These are phyloP conservation scores for Spongospora subterranea DNA, from an alignment of 208 protist species.

Conservation along the genomic window DNA sequence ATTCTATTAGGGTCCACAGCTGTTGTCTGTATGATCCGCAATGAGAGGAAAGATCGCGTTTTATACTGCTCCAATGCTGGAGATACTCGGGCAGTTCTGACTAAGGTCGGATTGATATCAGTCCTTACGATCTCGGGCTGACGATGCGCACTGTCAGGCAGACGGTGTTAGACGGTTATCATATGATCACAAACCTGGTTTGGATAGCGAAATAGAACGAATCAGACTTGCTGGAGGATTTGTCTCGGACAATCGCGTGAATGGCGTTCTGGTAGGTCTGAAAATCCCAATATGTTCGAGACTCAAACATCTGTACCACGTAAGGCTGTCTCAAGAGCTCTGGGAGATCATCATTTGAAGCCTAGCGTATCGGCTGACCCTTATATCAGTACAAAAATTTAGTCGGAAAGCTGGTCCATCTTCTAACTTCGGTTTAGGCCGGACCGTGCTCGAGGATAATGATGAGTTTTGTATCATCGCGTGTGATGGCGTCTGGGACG, in stretches of 20 bases:
- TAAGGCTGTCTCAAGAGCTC: constrained; percentile 13
- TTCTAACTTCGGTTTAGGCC: constrained; percentile 10
- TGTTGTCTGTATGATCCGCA: neutral
- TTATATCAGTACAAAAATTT: constrained; percentile 19
- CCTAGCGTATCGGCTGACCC: neutral
- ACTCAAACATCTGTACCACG: no score
- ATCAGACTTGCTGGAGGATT: constrained; percentile 3
- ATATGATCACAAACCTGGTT: constrained; percentile 3
- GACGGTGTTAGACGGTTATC: no score
- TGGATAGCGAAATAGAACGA: neutral
- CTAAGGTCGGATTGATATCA: no score
- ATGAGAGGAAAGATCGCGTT: neutral
- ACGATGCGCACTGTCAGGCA: no score
- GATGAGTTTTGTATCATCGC: neutral
- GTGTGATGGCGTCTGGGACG: constrained; percentile 53
- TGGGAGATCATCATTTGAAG: constrained; percentile 37
- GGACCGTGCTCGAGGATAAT: neutral
- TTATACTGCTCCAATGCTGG: constrained; percentile 30
- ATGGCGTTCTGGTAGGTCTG: constrained; percentile 8
- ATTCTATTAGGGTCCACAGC: neutral
- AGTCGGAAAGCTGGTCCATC: neutral
- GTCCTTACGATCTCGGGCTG: no score
- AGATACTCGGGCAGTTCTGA: constrained; percentile 6
- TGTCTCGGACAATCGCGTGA: neutral
- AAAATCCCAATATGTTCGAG: neutral